Evolutionary conservation across 306 rosid species (phyloP).

Genomic region (Vachellia collinsii): DNA sequence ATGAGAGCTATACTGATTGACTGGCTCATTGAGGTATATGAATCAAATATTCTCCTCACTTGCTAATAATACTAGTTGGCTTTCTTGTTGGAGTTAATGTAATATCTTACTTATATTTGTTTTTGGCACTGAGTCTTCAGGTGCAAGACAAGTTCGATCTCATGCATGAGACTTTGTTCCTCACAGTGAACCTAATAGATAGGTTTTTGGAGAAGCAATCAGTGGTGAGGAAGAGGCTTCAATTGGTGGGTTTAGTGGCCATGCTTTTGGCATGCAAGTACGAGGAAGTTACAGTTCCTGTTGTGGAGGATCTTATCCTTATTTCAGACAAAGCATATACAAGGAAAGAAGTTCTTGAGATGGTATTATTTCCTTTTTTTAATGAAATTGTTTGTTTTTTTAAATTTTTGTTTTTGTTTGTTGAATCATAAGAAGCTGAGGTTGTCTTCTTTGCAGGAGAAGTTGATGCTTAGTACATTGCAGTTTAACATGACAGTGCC

Average conservation of each 20-base stretch:
- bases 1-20: constrained; percentile 64
- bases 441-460: constrained; percentile 60
- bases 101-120: constrained; percentile 1
- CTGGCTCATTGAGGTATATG: constrained; percentile 82
- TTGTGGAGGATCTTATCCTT: constrained; percentile 81
- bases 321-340: constrained; percentile 92
- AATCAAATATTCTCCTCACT: constrained; percentile 18
- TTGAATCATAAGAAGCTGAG: constrained; percentile 14
- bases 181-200: constrained; percentile 77
- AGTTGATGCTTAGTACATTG: constrained; percentile 75
- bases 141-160: constrained; percentile 95
- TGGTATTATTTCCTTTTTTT: constrained; percentile 50
- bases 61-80: constrained; percentile 33
- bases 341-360: constrained; percentile 76
- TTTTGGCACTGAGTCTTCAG: constrained; percentile 45
- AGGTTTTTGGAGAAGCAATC: constrained; percentile 70
- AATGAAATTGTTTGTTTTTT: background rate
- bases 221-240: constrained; percentile 88
- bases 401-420: background rate
- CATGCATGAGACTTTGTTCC: constrained; percentile 87
- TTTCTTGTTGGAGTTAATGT: background rate
- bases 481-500: constrained; percentile 95
- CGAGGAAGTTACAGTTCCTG: constrained; percentile 93
- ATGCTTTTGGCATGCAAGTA: constrained; percentile 98
- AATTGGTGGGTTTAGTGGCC: constrained; percentile 92